phyloP scores from a whole-genome alignment of 441 rosid genomes.

The Adansonia gregorii region DNA sequence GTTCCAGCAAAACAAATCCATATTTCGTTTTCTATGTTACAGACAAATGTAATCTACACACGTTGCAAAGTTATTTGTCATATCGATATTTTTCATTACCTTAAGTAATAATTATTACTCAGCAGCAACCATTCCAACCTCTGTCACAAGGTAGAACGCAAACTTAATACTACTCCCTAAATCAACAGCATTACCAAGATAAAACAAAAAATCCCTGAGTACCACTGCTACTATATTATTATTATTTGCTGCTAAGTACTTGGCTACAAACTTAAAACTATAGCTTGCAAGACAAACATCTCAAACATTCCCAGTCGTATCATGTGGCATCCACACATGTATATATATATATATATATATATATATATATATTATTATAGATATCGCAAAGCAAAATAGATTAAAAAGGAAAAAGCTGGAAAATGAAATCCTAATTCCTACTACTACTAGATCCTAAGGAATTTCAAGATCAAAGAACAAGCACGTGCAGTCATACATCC shows the following conservation, averaged over 20 bases:
- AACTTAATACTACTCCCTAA: slow-evolving; percentile 4
- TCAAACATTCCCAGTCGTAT: too few species aligned
- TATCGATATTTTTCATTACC: too few species aligned
- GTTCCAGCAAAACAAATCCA: slow-evolving; percentile 10
- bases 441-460: background rate
- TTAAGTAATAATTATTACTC: too few species aligned
- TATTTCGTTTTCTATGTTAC: slow-evolving; percentile 19
- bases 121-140: background rate
- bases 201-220: background rate
- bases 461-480: background rate
- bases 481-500: too few species aligned
- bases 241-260: too few species aligned
- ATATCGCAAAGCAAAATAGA: background rate
- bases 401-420: background rate
- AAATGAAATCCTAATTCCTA: background rate
- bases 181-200: background rate
- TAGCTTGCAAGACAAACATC: slow-evolving; percentile 16
- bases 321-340: slow-evolving; percentile 8
- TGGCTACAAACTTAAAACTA: background rate
- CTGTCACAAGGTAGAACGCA: slow-evolving; percentile 27
- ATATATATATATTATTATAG: too few species aligned
- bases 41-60: too few species aligned
- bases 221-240: too few species aligned
- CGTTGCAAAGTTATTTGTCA: too few species aligned
- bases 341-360: background rate